Base-by-base conservation (phyloP, 805 yeast species). In the Suhomyces xylopsoci region DNA sequence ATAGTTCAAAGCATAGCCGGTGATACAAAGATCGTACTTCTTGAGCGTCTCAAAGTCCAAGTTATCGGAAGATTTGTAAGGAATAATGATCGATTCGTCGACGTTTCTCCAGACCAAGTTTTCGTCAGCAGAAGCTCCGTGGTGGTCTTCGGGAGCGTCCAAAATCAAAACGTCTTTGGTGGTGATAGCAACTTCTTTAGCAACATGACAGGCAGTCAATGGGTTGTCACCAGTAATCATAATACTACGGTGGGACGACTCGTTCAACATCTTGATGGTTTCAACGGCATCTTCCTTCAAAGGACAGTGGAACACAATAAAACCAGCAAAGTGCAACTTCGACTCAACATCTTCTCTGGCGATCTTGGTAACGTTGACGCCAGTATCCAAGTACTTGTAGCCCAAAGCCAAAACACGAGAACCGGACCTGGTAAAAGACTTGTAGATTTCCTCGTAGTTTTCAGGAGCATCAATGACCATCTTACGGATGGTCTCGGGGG, bases 211-310 rank as follows among this genome's bases (percentile, higher is more conserved):
- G 30, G 99, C 99, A 59, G 99, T 94, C 66, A 94, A 81, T 40
- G 99, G 97, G 70, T 93, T 94, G 73, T 94, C 99, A 79, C 99
- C 99, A 47, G 99, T 94, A 61, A 94, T 94, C 99, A 94, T 94
- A 43, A 94, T 84, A 68, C 90, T 89, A 67, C 99, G 90, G 70
- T 94, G 99, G 51, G 93, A 84, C 0, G 97, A 91, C 66, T 90
- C 96, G 71, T 90, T 93, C 70, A 94, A 80, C 97, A 91, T 93
- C 64, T 83, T 79, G 60, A 94, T 85, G 41, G 97, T 87, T 60
- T 85, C 96, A 66, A 90, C 76, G 36, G 99, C 99, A 73, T 94
- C 99, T 36, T 79, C 80, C 70, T 94, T 94, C 80, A 94, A 82
- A 17, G 99, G 99, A 76, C 98, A 92, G 68, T 90, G 96, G 88